Percentiles rank a stretch among this genome's conserved stretches.
Evolutionary conservation across 768 basidiomycete species (phyloP).

Genomic region (Leccinum variicolor): DNA sequence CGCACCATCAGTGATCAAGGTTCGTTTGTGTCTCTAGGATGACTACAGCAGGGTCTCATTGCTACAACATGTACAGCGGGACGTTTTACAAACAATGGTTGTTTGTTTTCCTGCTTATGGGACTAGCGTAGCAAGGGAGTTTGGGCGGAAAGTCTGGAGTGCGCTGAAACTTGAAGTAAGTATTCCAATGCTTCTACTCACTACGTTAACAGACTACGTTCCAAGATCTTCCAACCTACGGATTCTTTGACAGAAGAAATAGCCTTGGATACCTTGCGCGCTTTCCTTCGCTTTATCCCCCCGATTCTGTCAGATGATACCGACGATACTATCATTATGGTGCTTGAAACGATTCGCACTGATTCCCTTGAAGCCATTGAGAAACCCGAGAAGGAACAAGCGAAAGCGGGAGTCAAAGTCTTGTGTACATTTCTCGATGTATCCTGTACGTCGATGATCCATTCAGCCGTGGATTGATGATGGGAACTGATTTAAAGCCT

Average conservation of each 20-base stretch:
- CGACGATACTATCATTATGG: constrained; percentile 41
- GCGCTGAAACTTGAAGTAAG: constrained; percentile 83
- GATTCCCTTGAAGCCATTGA: constrained; percentile 78
- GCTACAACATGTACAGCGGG: constrained; percentile 52
- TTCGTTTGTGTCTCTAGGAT: constrained; percentile 21
- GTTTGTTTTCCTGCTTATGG: constrained; percentile 87
- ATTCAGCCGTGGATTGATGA: not conserved
- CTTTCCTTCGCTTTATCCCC: constrained; percentile 75
- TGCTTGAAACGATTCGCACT: constrained; percentile 72
- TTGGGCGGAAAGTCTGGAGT: constrained; percentile 84
- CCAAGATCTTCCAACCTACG: constrained; percentile 89
- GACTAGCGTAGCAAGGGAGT: constrained; percentile 49
- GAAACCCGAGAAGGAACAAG: constrained; percentile 93
- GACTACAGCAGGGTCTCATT: not conserved
- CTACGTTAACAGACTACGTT: not conserved
- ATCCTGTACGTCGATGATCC: constrained; percentile 54
- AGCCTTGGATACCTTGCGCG: constrained; percentile 68
- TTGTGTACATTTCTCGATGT: constrained; percentile 75
- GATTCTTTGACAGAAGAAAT: constrained; percentile 71
- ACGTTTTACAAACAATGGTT: constrained; percentile 77
- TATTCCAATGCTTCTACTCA: not conserved
- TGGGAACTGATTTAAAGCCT: constrained; percentile 4
- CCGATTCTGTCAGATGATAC: constrained; percentile 36
- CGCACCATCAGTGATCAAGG: constrained; percentile 81
- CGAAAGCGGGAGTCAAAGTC: constrained; percentile 82